Evolutionary conservation across 73 alveolate genomes (phyloP).

Genomic region (Uronychia setigera): DNA sequence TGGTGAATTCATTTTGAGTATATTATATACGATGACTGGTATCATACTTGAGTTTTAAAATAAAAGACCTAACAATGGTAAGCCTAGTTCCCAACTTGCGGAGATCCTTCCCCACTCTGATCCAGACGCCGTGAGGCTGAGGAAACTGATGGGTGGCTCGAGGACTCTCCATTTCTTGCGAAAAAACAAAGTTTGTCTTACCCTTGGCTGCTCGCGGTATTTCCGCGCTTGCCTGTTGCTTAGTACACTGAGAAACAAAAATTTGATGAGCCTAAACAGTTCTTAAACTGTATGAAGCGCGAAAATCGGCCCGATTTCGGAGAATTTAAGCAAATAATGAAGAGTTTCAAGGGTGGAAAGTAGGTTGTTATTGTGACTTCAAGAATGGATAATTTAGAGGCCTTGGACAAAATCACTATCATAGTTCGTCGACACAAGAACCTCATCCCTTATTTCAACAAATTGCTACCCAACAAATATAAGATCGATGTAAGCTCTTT

Average conservation of each 20-base stretch:
- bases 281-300: background rate
- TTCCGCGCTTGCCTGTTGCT: background rate
- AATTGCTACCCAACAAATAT: background rate
- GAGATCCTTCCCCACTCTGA: background rate
- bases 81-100: background rate
- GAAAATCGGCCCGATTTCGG: background rate
- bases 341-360: background rate
- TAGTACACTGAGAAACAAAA: background rate
- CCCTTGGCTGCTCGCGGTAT: constrained; percentile 3
- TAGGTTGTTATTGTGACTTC: background rate
- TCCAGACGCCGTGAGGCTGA: no score
- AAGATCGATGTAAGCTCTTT: background rate
- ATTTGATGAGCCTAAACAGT: background rate
- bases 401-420: background rate
- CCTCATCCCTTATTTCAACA: background rate
- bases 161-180: background rate
- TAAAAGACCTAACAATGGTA: background rate
- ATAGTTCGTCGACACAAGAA: background rate
- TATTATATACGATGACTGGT: background rate
- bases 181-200: background rate
- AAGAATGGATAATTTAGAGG: background rate
- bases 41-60: background rate
- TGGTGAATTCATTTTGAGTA: no score
- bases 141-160: no score
- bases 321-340: background rate